Base-by-base conservation (phyloP, 345 rosid genomes). In the Turritis glabra region DNA sequence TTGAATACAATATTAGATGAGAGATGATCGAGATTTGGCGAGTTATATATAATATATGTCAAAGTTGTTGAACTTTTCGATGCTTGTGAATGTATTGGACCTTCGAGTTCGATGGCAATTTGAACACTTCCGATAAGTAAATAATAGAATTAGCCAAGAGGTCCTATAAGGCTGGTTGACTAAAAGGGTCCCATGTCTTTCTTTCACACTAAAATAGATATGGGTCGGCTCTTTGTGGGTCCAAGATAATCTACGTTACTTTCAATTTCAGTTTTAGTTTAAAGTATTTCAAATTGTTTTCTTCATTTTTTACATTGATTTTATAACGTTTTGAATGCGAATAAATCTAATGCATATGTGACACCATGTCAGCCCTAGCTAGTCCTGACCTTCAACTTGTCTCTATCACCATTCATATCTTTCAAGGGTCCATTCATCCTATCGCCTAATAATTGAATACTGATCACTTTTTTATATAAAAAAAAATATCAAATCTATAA, bases 171-270 rank as follows among this genome's bases (percentile, higher is more conserved):
- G n/a, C n/a, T 59, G 44, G 56, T 56, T 73, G 64, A 53, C 77
- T 26, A 55, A 74, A 33, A 65, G 72, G 58, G 58, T 55, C 71
- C 57, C 71, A 64, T 13, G 6, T 13, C 3, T 62, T 37, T 62
- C n/a, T 19, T 71, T 43, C 54, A 63, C 26, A 53, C 15, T 64
- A 38, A 27, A 51, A 29, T 55, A 56, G 66, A 74, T 56, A 65
- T 66, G 78, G 23, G 60, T 57, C 73, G 73, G 72, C 73, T 47
- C 33, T 55, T 73, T 17, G 33, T 25, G 30, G 78, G 78, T 74
- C 66, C 67, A 56, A 18, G 15, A 14, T 46, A 30, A 66, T 65
- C 50, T 25, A 46, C 56, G 57, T 46, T 46, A 25, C 32, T 43
- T 64, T 73, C 56, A 29, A 26, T 40, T 72, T 72, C 30, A 48